Percentiles rank a stretch among this genome's conserved stretches.
These are phyloP conservation scores for Boletales sp. DNA, from an alignment of 768 basidiomycete genomes.

Conservation along the genomic window DNA sequence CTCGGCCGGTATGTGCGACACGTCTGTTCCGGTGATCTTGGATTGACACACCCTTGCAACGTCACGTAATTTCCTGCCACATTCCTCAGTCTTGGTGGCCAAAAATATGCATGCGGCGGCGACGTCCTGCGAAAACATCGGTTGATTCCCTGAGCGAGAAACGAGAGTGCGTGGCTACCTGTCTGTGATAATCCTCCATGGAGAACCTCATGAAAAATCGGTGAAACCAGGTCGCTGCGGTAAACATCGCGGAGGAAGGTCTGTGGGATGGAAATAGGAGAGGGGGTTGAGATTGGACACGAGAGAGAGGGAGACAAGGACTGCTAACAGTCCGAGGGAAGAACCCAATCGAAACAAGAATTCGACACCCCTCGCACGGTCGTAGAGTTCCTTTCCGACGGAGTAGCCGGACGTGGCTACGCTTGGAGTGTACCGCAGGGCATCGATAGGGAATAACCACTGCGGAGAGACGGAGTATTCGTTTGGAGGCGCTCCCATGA, in stretches of 20 bases:
- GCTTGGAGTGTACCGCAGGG: constrained; percentile 59
- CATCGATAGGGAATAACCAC: constrained; percentile 68
- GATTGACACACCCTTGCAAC: constrained; percentile 73
- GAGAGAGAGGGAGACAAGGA: constrained; percentile 4
- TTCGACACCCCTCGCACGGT: constrained; percentile 78
- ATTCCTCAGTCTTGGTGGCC: constrained; percentile 91
- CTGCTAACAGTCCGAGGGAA: constrained; percentile 69
- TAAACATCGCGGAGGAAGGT: constrained; percentile 77
- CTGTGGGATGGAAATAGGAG: constrained; percentile 36
- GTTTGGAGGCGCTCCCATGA: constrained; percentile 22
- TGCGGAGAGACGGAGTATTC: constrained; percentile 41
- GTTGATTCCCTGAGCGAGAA: constrained; percentile 9
- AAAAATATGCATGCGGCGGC: constrained; percentile 85
- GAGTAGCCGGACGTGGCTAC: constrained; percentile 41
- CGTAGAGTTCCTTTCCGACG: constrained; percentile 68
- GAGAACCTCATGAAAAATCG: constrained; percentile 87
- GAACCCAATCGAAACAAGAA: constrained; percentile 82
- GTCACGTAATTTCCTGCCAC: constrained; percentile 81
- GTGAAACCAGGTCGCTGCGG: constrained; percentile 89
- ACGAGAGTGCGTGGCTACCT: constrained; percentile 22
- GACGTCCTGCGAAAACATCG: constrained; percentile 52
- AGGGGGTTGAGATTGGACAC: constrained; percentile 11
- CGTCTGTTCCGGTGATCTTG: constrained; percentile 57
- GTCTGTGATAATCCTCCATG: constrained; percentile 84
- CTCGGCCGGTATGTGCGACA: constrained; percentile 54